phyloP scores from a whole-genome alignment of 2,329 filamentous ascomycete species.

The Fusarium oxysporum region DNA sequence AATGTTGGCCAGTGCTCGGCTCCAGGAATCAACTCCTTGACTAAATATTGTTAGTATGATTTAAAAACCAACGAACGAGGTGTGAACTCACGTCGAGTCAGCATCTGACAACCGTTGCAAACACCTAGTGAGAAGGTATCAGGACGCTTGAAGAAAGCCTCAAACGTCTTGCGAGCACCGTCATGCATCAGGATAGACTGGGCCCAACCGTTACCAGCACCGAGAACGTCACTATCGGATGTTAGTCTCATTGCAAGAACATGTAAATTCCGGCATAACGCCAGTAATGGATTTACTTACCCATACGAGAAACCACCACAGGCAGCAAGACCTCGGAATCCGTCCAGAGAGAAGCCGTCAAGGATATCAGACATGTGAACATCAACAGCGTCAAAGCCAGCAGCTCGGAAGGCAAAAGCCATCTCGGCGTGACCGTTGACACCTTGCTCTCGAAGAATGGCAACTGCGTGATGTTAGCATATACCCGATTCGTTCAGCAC shows the following conservation, averaged over 20 bases:
- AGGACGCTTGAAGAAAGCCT: slow-evolving; percentile 84
- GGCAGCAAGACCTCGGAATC: slow-evolving; percentile 90
- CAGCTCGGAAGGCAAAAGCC: slow-evolving; percentile 93
- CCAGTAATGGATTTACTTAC: slow-evolving; percentile 19
- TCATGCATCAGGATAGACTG: slow-evolving; percentile 91
- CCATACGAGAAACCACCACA: slow-evolving; percentile 98
- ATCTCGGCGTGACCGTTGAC: slow-evolving; percentile 98
- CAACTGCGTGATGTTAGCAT: slow-evolving; percentile 77
- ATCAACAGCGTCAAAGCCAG: slow-evolving; percentile 91
- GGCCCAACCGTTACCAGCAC: slow-evolving; percentile 96
- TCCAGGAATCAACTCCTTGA: slow-evolving; percentile 46
- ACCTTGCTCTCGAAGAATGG: slow-evolving; percentile 94
- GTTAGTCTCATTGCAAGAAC: slow-evolving; percentile 9
- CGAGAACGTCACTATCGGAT: slow-evolving; percentile 70
- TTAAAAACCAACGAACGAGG: not conserved
- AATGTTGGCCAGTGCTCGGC: slow-evolving; percentile 69
- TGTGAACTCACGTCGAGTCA: slow-evolving; percentile 67
- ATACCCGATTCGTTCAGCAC: not conserved
- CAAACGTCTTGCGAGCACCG: slow-evolving; percentile 80
- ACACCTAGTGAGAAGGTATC: slow-evolving; percentile 95
- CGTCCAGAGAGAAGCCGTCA: slow-evolving; percentile 80
- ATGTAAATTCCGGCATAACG: not conserved
- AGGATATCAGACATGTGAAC: slow-evolving; percentile 97
- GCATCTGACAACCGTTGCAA: slow-evolving; percentile 98
- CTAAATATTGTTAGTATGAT: slow-evolving; percentile 11